These are phyloP conservation scores for Phytophthora sp. DNA, from an alignment of 352 stramenopile species.

Conservation along the genomic window DNA sequence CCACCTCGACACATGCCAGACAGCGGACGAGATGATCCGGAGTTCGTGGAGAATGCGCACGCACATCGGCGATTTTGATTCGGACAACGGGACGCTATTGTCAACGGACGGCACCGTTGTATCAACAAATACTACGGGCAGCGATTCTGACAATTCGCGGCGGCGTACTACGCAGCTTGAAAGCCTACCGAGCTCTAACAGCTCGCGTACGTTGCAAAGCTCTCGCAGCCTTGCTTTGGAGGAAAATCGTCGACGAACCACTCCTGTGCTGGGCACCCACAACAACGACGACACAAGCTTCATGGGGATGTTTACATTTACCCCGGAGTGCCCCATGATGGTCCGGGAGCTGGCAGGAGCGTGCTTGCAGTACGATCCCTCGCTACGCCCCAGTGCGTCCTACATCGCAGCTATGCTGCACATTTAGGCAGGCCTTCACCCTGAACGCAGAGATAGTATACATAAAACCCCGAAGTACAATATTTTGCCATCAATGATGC, in stretches of 20 bases:
- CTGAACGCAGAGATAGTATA: slow-evolving; percentile 23
- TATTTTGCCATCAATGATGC: slow-evolving; percentile 14
- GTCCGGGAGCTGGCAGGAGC: slow-evolving; percentile 63
- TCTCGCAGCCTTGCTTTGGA: slow-evolving; percentile 30
- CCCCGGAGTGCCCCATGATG: slow-evolving; percentile 59
- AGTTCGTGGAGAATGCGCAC: slow-evolving; percentile 63
- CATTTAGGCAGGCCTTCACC: slow-evolving; percentile 21
- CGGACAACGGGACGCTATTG: slow-evolving; percentile 37
- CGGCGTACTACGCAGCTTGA: slow-evolving; percentile 41
- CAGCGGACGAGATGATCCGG: slow-evolving; percentile 69
- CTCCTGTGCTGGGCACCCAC: slow-evolving; percentile 21
- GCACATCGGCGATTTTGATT: slow-evolving; percentile 32
- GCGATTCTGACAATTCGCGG: slow-evolving; percentile 25
- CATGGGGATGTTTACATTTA: slow-evolving; percentile 73
- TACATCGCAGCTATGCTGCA: slow-evolving; percentile 82
- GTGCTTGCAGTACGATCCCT: slow-evolving; percentile 77
- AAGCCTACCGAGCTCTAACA: slow-evolving; percentile 23
- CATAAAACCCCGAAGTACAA: slow-evolving; percentile 30
- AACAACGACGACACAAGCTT: slow-evolving; percentile 48
- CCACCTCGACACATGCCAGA: slow-evolving; percentile 63
- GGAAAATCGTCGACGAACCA: slow-evolving; percentile 40
- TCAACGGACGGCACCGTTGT: slow-evolving; percentile 36
- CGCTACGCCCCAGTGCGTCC: slow-evolving; percentile 68
- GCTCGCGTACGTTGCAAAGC: slow-evolving; percentile 20
- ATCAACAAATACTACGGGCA: slow-evolving; percentile 21